phyloP scores from a whole-genome alignment of 805 yeast species.

The Danielozyma ontarioensis region DNA sequence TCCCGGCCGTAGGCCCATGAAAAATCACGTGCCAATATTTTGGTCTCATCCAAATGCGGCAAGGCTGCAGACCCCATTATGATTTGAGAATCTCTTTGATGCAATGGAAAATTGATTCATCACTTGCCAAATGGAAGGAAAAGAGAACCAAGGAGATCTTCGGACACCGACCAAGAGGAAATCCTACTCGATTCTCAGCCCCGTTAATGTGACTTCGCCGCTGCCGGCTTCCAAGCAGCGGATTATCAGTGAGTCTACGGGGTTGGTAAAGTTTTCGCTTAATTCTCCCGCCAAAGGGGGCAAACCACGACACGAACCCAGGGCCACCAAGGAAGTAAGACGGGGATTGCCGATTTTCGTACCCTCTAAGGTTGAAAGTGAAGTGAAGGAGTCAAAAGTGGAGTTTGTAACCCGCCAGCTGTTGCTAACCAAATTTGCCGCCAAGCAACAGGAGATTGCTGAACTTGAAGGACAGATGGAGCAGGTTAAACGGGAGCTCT shows the following conservation, averaged over 20 bases:
- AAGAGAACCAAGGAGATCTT: background rate
- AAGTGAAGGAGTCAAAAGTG: background rate
- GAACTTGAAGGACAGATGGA: conserved; percentile 43
- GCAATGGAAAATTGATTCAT: background rate
- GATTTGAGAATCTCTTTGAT: no score
- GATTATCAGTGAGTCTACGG: conserved; percentile 46
- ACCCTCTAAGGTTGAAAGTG: background rate
- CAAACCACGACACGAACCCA: conserved; percentile 1
- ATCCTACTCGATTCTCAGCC: conserved; percentile 10
- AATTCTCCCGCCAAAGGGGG: conserved; percentile 7
- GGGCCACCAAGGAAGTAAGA: conserved; percentile 1
- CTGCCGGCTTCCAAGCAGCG: conserved; percentile 11
- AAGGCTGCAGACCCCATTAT: no score
- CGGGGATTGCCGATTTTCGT: conserved; percentile 1
- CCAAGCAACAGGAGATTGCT: conserved; percentile 48
- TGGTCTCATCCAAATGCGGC: no score
- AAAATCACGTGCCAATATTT: background rate
- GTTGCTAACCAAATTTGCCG: conserved; percentile 31
- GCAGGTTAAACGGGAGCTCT: conserved; percentile 29
- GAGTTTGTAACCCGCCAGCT: conserved; percentile 22
- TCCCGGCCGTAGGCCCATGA: no score
- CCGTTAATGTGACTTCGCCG: background rate
- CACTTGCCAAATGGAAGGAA: background rate
- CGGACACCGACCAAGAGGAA: conserved; percentile 6
- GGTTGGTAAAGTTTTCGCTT: conserved; percentile 42